phyloP scores from a whole-genome alignment of 2,329 filamentous ascomycete species.

The Mycosphaerella arachidis region DNA sequence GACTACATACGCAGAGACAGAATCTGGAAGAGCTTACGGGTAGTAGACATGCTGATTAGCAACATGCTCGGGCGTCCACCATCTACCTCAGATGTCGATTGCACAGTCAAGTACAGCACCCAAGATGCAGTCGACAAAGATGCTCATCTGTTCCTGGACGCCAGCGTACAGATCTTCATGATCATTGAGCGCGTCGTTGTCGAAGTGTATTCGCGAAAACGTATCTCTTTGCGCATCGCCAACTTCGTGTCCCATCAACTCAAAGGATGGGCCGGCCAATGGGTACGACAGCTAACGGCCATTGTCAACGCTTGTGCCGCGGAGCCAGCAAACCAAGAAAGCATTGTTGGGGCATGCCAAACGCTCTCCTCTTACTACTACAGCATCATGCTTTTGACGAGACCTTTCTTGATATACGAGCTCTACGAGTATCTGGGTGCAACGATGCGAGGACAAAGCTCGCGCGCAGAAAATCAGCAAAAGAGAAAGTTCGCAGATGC shows the following conservation, averaged over 20 bases:
- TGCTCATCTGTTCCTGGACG: constrained; percentile 31
- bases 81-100: constrained; percentile 50
- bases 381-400: constrained; percentile 50
- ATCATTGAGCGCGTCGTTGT: constrained; percentile 47
- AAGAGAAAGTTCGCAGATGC: constrained; percentile 29
- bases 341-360: constrained; percentile 44
- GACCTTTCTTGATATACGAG: constrained; percentile 52
- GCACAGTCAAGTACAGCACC: constrained; percentile 35
- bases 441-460: constrained; percentile 12
- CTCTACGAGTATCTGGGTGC: constrained; percentile 38
- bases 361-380: constrained; percentile 51
- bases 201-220: constrained; percentile 43
- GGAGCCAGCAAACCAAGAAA: not conserved
- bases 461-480: constrained; percentile 17
- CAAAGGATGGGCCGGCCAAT: constrained; percentile 39
- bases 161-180: constrained; percentile 43
- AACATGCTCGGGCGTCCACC: constrained; percentile 50
- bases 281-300: constrained; percentile 13
- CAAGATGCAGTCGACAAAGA: constrained; percentile 23
- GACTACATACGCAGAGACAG: constrained; percentile 35
- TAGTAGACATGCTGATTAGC: constrained; percentile 50
- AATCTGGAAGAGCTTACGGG: constrained; percentile 51
- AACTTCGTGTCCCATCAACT: constrained; percentile 39
- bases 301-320: not conserved
- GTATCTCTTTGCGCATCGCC: constrained; percentile 39